Conservation (phyloP, 2,329 filamentous ascomycete genomes). For the Xylaria sp. region DNA sequence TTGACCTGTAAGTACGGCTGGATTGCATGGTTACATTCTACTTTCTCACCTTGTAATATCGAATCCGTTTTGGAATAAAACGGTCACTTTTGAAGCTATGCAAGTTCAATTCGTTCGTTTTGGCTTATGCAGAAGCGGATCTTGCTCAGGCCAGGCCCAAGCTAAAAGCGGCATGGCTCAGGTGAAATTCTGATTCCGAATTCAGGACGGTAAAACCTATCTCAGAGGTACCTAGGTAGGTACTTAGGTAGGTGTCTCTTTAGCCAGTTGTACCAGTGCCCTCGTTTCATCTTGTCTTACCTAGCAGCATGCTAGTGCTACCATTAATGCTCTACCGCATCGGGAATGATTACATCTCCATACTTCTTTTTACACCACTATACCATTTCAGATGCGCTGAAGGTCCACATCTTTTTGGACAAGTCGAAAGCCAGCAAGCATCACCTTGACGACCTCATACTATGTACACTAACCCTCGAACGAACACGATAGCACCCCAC, state of each 20-base stretch:
- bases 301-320: conserved; percentile 1
- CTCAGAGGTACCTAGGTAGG: not conserved
- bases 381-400: conserved; percentile 14
- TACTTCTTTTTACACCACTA: not conserved
- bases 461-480: conserved; percentile 3
- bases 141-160: too few relatives aligned
- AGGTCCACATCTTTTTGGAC: conserved; percentile 28
- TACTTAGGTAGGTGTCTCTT: not conserved
- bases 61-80: too few relatives aligned
- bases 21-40: too few relatives aligned
- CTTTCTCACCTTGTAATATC: too few relatives aligned
- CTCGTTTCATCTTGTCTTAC: conserved; percentile 12
- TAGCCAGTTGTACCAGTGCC: not conserved
- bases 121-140: too few relatives aligned
- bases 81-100: too few relatives aligned
- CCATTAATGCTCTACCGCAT: conserved; percentile 8
- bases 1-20: too few relatives aligned
- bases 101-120: too few relatives aligned
- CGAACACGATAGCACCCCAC: conserved; percentile 21
- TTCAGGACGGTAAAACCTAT: too few relatives aligned
- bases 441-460: conserved; percentile 24
- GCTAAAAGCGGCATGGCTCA: too few relatives aligned
- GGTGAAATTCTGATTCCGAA: too few relatives aligned
- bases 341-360: conserved; percentile 9
- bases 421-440: conserved; percentile 20